phyloP scores from a whole-genome alignment of 805 yeast species.

The Komagataella ulmi region DNA sequence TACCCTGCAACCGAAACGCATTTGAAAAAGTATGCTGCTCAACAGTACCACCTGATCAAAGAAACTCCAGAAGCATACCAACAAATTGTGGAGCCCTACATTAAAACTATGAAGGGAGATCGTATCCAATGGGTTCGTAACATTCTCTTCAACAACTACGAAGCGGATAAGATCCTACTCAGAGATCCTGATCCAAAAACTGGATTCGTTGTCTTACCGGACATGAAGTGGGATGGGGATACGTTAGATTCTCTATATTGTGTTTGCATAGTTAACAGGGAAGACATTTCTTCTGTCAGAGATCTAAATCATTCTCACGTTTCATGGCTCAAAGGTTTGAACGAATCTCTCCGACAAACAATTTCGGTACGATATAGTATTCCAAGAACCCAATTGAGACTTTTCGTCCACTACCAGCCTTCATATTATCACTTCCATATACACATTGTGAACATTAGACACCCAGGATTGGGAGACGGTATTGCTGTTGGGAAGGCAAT shows the following conservation, averaged over 20 bases:
- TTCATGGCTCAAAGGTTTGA: constrained; percentile 38
- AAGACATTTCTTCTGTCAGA: constrained; percentile 59
- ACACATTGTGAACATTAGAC: constrained; percentile 68
- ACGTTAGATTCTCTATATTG: constrained; percentile 61
- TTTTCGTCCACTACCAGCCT: constrained; percentile 90
- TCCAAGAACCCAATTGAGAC: constrained; percentile 42
- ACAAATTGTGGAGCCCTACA: constrained; percentile 56
- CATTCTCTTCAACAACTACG: constrained; percentile 71
- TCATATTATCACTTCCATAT: constrained; percentile 93
- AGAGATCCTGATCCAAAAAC: constrained; percentile 38
- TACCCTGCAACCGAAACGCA: constrained; percentile 88
- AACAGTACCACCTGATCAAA: constrained; percentile 41
- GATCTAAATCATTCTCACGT: constrained; percentile 53
- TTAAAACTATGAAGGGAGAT: constrained; percentile 61
- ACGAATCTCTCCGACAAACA: constrained; percentile 27
- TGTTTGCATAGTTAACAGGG: constrained; percentile 60
- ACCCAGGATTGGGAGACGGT: constrained; percentile 57
- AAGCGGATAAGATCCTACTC: constrained; percentile 65
- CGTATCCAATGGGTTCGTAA: constrained; percentile 84
- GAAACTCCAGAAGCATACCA: constrained; percentile 78
- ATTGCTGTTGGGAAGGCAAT: constrained; percentile 71
- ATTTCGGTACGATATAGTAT: constrained; percentile 37
- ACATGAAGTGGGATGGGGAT: constrained; percentile 90
- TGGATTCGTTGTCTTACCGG: constrained; percentile 77
- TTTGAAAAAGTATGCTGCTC: constrained; percentile 59